Conservation (phyloP, 345 rosid genomes). For the Sisymbrium altissimum region DNA sequence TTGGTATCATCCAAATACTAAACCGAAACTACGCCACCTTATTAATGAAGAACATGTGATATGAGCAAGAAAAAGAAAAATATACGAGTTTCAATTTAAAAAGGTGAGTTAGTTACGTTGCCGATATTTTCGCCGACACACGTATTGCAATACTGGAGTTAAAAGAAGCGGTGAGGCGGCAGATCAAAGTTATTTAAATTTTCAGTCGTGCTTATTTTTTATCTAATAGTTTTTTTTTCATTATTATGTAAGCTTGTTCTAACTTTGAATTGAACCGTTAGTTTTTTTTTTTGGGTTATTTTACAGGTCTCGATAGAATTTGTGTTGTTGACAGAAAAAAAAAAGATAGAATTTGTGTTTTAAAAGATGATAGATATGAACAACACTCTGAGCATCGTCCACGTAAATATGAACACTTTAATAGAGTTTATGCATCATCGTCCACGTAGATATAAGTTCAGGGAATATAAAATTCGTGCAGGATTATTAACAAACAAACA, state of each 20-base stretch:
- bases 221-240: too few species aligned
- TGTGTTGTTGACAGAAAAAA: too few species aligned
- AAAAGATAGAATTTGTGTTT: too few species aligned
- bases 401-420: background rate
- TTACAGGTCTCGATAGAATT: too few species aligned
- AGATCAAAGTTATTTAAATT: background rate
- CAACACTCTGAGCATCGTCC: background rate
- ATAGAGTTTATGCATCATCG: background rate
- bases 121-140: slow-evolving; percentile 12
- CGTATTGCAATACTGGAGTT: background rate
- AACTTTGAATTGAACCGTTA: too few species aligned
- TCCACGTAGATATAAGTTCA: background rate
- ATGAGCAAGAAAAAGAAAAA: background rate
- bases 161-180: background rate
- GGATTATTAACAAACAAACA: background rate
- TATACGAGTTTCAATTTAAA: background rate
- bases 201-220: background rate
- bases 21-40: background rate
- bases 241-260: too few species aligned
- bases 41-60: background rate
- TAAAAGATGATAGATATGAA: background rate
- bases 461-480: background rate
- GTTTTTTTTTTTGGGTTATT: too few species aligned
- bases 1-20: background rate
- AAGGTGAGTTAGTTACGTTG: slow-evolving; percentile 1